phyloP scores from a whole-genome alignment of 768 basidiomycete genomes.

The Royoungia palumana region DNA sequence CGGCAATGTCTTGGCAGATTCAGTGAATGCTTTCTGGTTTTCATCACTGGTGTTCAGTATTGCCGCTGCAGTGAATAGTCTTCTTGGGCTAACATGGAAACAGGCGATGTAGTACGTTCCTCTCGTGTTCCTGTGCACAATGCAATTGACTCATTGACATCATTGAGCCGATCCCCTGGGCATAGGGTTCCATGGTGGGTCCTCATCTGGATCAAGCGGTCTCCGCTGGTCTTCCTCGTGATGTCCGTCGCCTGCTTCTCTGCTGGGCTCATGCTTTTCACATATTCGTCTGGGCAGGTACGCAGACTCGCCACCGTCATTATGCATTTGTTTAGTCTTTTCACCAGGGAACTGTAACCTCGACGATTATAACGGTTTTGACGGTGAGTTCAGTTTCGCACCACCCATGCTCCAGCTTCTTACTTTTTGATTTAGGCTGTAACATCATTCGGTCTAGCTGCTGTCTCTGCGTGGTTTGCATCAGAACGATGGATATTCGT shows the following conservation, averaged over 20 bases:
- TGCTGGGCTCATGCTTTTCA: slow-evolving; percentile 70
- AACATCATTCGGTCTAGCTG: slow-evolving; percentile 42
- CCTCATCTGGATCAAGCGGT: slow-evolving; percentile 81
- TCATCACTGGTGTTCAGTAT: slow-evolving; percentile 54
- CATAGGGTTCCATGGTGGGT: slow-evolving; percentile 59
- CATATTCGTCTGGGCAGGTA: slow-evolving; percentile 72
- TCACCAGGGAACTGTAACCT: slow-evolving; percentile 54
- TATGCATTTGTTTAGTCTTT: slow-evolving; percentile 12
- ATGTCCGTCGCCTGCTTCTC: slow-evolving; percentile 83
- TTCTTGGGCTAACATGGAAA: slow-evolving; percentile 53
- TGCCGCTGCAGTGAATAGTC: slow-evolving; percentile 51
- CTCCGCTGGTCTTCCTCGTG: slow-evolving; percentile 79
- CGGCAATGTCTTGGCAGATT: slow-evolving; percentile 35
- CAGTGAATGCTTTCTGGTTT: slow-evolving; percentile 54
- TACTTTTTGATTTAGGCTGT: slow-evolving; percentile 26
- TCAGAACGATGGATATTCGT: slow-evolving; percentile 49
- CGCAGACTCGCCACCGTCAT: slow-evolving; percentile 24
- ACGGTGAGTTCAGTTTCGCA: slow-evolving; percentile 38
- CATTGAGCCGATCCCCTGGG: slow-evolving; percentile 47
- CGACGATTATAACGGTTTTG: slow-evolving; percentile 71
- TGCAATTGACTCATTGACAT: slow-evolving; percentile 17
- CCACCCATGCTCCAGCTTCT: slow-evolving; percentile 2
- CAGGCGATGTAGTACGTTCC: slow-evolving; percentile 52
- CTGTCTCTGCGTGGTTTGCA: slow-evolving; percentile 53
- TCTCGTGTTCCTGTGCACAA: slow-evolving; percentile 6